Percentiles rank a stretch among this genome's conserved stretches.
Conservation (phyloP, 2,329 filamentous ascomycete species). For the Botryosphaeria dothidea region DNA sequence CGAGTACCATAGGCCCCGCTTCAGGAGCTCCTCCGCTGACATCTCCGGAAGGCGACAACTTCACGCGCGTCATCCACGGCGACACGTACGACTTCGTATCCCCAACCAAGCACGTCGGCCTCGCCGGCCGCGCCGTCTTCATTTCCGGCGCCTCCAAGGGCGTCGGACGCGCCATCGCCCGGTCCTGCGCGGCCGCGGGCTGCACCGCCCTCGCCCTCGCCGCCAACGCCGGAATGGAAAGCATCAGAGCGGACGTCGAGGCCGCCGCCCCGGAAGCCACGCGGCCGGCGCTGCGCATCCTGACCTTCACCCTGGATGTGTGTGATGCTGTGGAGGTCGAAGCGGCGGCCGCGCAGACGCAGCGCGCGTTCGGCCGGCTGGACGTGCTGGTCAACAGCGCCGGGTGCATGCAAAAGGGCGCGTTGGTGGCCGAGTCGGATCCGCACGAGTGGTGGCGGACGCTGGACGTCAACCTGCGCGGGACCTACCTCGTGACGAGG, state of each 20-base stretch:
- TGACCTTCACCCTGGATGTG: slow-evolving; percentile 26
- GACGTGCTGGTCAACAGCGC: slow-evolving; percentile 55
- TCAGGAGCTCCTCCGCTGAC: no score
- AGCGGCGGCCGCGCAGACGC: background rate
- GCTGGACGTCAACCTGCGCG: slow-evolving; percentile 53
- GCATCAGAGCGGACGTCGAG: slow-evolving; percentile 37
- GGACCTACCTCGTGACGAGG: slow-evolving; percentile 48
- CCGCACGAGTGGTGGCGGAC: slow-evolving; percentile 44
- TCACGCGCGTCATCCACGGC: slow-evolving; percentile 34
- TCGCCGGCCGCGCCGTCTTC: slow-evolving; percentile 46
- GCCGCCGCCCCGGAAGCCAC: slow-evolving; percentile 33
- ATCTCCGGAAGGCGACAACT: background rate
- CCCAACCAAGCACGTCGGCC: slow-evolving; percentile 27
- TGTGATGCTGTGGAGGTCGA: background rate
- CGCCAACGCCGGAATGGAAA: slow-evolving; percentile 50
- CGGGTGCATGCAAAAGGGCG: slow-evolving; percentile 25
- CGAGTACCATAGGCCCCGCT: no score
- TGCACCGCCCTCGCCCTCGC: slow-evolving; percentile 54
- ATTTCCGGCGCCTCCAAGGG: slow-evolving; percentile 59
- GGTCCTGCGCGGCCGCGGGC: slow-evolving; percentile 57
- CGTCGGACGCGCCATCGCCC: slow-evolving; percentile 55
- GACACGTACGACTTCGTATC: slow-evolving; percentile 59
- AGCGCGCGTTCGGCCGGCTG: slow-evolving; percentile 26
- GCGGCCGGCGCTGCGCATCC: slow-evolving; percentile 40
- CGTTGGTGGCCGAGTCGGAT: slow-evolving; percentile 36